These are phyloP conservation scores for Heliamphora exappendiculata DNA, from an alignment of 148 eudicot species.

Conservation along the genomic window DNA sequence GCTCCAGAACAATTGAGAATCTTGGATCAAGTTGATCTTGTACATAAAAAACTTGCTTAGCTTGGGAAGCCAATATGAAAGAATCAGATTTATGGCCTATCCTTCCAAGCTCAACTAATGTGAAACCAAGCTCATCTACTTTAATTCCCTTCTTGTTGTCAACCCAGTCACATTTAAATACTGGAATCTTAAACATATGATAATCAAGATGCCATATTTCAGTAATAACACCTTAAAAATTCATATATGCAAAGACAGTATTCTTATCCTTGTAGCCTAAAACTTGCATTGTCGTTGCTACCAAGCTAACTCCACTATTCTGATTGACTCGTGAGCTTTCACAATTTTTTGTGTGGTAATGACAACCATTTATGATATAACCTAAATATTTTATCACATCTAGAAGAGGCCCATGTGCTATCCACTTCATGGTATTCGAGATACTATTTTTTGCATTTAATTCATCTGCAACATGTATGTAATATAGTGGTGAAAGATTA, in stretches of 20 bases:
- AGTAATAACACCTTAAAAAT: background rate
- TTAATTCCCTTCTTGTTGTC: background rate
- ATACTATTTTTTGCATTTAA: background rate
- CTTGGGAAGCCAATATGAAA: background rate
- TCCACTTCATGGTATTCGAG: background rate
- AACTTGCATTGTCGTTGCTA: background rate
- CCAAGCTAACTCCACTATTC: background rate
- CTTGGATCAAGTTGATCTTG: background rate
- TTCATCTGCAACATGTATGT: background rate
- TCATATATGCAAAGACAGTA: background rate
- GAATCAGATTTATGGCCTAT: background rate
- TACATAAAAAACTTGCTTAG: background rate
- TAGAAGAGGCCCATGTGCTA: background rate
- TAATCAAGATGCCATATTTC: background rate
- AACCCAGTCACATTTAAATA: background rate
- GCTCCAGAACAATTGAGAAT: background rate
- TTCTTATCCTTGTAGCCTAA: background rate
- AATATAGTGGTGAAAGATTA: background rate
- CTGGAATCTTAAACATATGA: background rate
- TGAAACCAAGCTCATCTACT: background rate
- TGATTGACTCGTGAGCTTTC: background rate
- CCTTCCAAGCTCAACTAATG: background rate
- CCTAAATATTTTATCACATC: background rate
- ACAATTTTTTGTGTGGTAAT: background rate
- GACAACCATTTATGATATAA: background rate